These are phyloP conservation scores for Aphanomyces stellatus DNA, from an alignment of 352 stramenopile genomes.

Conservation along the genomic window DNA sequence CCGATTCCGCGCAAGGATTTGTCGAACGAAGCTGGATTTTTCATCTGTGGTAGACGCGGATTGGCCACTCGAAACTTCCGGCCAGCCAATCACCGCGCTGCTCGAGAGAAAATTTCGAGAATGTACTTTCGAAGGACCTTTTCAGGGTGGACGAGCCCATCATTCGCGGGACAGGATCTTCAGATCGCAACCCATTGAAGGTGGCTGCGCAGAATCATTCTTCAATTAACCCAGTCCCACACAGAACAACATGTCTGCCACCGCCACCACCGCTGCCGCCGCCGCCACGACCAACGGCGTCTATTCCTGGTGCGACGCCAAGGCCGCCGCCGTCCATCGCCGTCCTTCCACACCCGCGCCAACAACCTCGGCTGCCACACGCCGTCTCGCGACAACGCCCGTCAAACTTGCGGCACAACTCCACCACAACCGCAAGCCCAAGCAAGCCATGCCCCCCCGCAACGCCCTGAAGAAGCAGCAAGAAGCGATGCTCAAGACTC, in stretches of 20 bases:
- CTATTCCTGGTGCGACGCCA: conserved; percentile 18
- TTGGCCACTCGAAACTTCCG: background rate
- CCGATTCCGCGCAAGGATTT: background rate
- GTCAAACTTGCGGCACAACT: background rate
- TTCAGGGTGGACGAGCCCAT: background rate
- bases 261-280: background rate
- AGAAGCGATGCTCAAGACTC: background rate
- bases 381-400: background rate
- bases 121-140: conserved; percentile 7
- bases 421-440: too few relatives aligned
- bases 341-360: background rate
- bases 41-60: background rate
- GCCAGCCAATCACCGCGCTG: background rate
- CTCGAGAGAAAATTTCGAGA: conserved; percentile 8
- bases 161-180: too few relatives aligned
- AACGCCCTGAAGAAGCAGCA: conserved; percentile 10
- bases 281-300: background rate
- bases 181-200: too few relatives aligned
- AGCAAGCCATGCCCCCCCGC: conserved; percentile 16
- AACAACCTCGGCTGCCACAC: background rate
- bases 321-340: background rate
- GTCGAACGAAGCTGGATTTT: background rate
- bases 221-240: conserved; percentile 10
- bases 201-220: too few relatives aligned
- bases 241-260: background rate